phyloP scores from a whole-genome alignment of 75 land plant species.

The Azolla pinnata region DNA sequence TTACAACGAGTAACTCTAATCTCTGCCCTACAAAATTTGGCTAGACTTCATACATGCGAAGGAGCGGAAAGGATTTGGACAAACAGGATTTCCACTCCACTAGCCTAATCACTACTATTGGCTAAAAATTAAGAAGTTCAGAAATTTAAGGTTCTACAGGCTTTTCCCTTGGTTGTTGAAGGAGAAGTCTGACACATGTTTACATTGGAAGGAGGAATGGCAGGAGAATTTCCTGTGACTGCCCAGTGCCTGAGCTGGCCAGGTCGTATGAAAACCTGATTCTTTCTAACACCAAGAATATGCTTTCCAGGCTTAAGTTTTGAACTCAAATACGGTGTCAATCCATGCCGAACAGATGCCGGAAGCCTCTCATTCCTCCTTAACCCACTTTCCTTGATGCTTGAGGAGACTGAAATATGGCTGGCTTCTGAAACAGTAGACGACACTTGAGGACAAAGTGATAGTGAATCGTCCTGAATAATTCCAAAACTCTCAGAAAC shows the following conservation, averaged over 20 bases:
- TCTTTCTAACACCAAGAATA: background rate
- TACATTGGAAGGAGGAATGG: too few relatives aligned
- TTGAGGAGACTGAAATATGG: background rate
- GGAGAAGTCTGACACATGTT: too few relatives aligned
- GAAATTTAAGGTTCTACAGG: too few relatives aligned
- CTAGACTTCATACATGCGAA: too few relatives aligned
- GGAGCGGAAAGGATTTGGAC: too few relatives aligned
- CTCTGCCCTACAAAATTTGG: too few relatives aligned
- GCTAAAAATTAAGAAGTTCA: too few relatives aligned
- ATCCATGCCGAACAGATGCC: background rate
- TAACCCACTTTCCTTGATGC: background rate
- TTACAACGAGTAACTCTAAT: too few relatives aligned
- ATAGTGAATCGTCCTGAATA: background rate
- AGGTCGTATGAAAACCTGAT: background rate
- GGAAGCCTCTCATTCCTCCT: background rate
- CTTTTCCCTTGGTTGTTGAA: too few relatives aligned
- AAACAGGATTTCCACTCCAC: too few relatives aligned
- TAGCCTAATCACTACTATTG: too few relatives aligned
- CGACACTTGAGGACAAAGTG: background rate
- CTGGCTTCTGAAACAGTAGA: background rate
- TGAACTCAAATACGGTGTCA: background rate
- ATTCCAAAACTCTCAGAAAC: background rate
- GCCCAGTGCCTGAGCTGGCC: conserved; percentile 8
- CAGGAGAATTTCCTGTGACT: background rate
- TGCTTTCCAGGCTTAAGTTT: conserved; percentile 7